Evolutionary conservation across 169 alveolate genomes (phyloP), one percentile per base, ranked within the genome.

Genomic region (Plasmodium relictum): DNA sequence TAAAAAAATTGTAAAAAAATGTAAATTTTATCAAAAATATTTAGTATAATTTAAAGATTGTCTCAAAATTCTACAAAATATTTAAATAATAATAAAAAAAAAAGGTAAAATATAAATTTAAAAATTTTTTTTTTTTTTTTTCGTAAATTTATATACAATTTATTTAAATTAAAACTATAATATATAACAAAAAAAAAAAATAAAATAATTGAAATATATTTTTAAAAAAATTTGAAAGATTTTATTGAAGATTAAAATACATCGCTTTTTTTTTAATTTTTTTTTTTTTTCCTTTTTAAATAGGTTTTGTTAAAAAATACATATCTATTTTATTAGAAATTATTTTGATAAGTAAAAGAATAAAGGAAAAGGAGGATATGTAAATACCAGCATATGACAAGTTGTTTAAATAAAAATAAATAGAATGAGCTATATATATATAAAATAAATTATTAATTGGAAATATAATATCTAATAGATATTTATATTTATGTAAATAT

Each of bases 381-480:
- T 86, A 86, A 59, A 86, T 86, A 45, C 92, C 92, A n/a, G 88
- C 92, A 50, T 58, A 86, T 9, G 92, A 86, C 14, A 86, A 41
- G 50, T 65, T 70, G 12, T 61, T 86, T 45, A 86, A 63, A 63
- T 86, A 71, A 63, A 70, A 86, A 41, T 58, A 86, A 50, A 73
- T 62, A n/a, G 92, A 86, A 73, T 86, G 92, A 22, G 87, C 92
- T 9, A 86, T 70, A 42, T 86, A 86, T 68, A 86, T 70, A 52
- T 86, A 86, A 65, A 86, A 86, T 6, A 86, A 71, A n/a, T 73
- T 58, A 61, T 86, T 39, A 22, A 86, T 71, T 18, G 92, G 92
- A 0, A 70, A 86, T 8, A 86, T 56, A 18, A 86, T 37, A 71
- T 86, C 87, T 61, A 86, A 73, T 50, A 86, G 37, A 73, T 86